These are phyloP conservation scores for Termitomyces sp. DNA, from an alignment of 768 basidiomycete genomes.

Conservation along the genomic window DNA sequence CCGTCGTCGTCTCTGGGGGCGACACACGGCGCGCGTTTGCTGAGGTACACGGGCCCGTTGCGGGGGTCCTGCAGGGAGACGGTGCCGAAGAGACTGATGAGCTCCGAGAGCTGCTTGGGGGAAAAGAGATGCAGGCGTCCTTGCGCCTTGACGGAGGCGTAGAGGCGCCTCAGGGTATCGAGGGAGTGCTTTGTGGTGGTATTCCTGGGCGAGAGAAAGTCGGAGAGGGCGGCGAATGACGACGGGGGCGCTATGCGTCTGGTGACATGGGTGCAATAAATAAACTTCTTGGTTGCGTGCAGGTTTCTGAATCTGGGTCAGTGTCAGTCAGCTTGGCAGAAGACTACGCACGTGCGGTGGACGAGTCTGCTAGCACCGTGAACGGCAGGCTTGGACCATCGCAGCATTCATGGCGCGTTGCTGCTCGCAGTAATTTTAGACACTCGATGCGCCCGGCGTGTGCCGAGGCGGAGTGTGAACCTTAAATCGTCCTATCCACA, in stretches of 20 bases:
- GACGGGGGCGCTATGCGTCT: too few species aligned
- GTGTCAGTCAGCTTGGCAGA: too few species aligned
- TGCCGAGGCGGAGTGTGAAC: slow-evolving; percentile 25
- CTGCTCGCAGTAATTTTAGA: too few species aligned
- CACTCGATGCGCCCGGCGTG: slow-evolving; percentile 13
- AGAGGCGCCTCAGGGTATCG: slow-evolving; percentile 32
- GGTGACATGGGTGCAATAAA: too few species aligned
- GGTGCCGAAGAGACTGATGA: slow-evolving; percentile 47
- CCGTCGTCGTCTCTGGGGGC: slow-evolving; percentile 9
- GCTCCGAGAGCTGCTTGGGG: slow-evolving; percentile 28
- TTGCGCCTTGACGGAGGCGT: slow-evolving; percentile 27
- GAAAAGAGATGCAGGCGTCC: slow-evolving; percentile 28
- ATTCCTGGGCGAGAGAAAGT: slow-evolving; percentile 18
- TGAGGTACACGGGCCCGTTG: slow-evolving; percentile 22
- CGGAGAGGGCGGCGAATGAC: slow-evolving; percentile 15
- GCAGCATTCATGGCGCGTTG: slow-evolving; percentile 73
- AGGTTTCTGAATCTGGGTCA: too few species aligned
- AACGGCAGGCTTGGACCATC: slow-evolving; percentile 58
- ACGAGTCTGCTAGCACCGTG: slow-evolving; percentile 15
- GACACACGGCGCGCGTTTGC: slow-evolving; percentile 24
- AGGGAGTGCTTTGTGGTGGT: slow-evolving; percentile 19
- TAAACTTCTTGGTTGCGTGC: too few species aligned
- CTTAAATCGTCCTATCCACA: slow-evolving; percentile 30
- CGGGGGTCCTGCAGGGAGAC: slow-evolving; percentile 30
- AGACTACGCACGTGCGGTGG: slow-evolving; percentile 2